Evolutionary conservation across 352 stramenopile genomes (phyloP).

Genomic region (Phytopythium aichiense): DNA sequence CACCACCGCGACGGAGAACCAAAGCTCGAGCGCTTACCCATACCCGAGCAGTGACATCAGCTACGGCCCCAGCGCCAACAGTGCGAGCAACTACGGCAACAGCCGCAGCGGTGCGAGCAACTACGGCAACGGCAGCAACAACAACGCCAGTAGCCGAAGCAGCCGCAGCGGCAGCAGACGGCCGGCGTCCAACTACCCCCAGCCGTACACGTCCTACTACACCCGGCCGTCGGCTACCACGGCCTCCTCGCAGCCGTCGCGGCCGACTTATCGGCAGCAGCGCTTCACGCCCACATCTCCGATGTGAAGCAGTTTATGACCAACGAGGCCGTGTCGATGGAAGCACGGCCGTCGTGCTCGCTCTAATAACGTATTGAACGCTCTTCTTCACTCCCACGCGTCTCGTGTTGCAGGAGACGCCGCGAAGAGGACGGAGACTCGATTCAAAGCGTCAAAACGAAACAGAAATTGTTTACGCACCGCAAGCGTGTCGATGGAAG

Average conservation of each 20-base stretch:
- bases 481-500: not conserved
- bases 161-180: not conserved
- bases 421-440: not conserved
- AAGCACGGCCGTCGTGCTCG: not conserved
- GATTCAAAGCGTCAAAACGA: not conserved
- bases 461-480: not conserved
- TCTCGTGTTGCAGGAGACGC: not conserved
- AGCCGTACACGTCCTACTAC: conserved; percentile 9
- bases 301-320: not conserved
- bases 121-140: not conserved
- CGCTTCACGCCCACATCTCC: conserved; percentile 6
- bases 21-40: not conserved
- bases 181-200: conserved; percentile 1
- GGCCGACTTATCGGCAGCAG: conserved; percentile 3
- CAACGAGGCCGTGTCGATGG: not conserved
- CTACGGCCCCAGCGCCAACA: not conserved
- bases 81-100: conserved; percentile 1
- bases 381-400: not conserved
- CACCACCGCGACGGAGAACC: not conserved
- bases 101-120: not conserved
- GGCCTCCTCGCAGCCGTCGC: not conserved
- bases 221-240: not conserved
- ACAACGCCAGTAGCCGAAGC: not conserved
- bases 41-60: conserved; percentile 3
- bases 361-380: conserved; percentile 2